phyloP scores from a whole-genome alignment of 2,329 filamentous ascomycete species.

The Monilinia laxa region DNA sequence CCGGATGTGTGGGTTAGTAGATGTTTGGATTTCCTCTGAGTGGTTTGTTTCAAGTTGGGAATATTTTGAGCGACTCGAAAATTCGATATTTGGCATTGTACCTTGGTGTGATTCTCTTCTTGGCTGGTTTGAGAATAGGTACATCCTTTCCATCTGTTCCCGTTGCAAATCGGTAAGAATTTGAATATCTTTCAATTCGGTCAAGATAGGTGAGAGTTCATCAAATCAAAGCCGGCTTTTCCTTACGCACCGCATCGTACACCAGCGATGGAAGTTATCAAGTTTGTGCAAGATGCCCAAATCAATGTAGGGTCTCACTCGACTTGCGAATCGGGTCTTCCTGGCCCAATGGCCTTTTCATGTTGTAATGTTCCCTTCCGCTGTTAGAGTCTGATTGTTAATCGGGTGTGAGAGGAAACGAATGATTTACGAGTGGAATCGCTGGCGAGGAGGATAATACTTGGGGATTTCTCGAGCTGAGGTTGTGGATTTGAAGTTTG shows the following conservation, averaged over 20 bases:
- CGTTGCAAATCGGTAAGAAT: slow-evolving; percentile 34
- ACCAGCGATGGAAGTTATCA: slow-evolving; percentile 50
- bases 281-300: slow-evolving; percentile 60
- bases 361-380: slow-evolving; percentile 42
- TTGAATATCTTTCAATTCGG: slow-evolving; percentile 33
- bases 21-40: slow-evolving; percentile 25
- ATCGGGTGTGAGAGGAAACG: too few species aligned
- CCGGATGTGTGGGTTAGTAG: slow-evolving; percentile 35
- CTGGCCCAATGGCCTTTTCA: slow-evolving; percentile 40
- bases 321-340: slow-evolving; percentile 54
- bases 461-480: slow-evolving; percentile 29
- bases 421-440: slow-evolving; percentile 26
- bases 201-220: slow-evolving; percentile 32
- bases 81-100: neutral
- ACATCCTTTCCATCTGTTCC: slow-evolving; percentile 20
- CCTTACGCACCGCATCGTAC: slow-evolving; percentile 59
- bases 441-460: slow-evolving; percentile 29
- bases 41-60: too few species aligned
- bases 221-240: slow-evolving; percentile 51
- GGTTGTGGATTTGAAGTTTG: slow-evolving; percentile 27
- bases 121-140: slow-evolving; percentile 28
- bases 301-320: slow-evolving; percentile 59
- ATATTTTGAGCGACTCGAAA: neutral
- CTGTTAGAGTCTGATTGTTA: neutral
- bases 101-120: slow-evolving; percentile 37